Conservation (phyloP, 2,329 filamentous ascomycete species). For the Dactylellina cionopaga region DNA sequence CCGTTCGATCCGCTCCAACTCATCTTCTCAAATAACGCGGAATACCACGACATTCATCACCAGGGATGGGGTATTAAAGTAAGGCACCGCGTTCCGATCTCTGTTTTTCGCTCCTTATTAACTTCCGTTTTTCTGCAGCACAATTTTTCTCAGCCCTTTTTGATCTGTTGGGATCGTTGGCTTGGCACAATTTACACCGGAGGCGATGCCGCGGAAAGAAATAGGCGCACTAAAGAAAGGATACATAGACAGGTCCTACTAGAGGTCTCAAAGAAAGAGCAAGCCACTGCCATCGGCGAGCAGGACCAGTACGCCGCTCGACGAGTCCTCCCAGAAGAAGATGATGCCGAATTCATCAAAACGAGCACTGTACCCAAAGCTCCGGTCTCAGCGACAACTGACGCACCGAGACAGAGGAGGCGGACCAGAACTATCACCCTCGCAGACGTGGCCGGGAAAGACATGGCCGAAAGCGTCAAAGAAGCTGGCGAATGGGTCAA, state of each 20-base stretch:
- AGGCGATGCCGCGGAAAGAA: slow-evolving; percentile 64
- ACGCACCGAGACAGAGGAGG: slow-evolving; percentile 26
- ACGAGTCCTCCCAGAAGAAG: slow-evolving; percentile 35
- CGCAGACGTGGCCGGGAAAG: slow-evolving; percentile 39
- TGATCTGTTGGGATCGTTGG: slow-evolving; percentile 91
- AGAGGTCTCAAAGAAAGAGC: slow-evolving; percentile 21
- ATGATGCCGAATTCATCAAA: slow-evolving; percentile 40
- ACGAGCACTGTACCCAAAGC: slow-evolving; percentile 37
- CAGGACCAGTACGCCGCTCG: slow-evolving; percentile 41
- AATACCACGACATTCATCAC: slow-evolving; percentile 97
- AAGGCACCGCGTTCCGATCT: slow-evolving; percentile 45
- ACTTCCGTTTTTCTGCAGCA: slow-evolving; percentile 64
- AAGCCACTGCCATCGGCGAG: not conserved
- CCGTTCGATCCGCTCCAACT: slow-evolving; percentile 94
- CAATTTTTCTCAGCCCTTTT: slow-evolving; percentile 90
- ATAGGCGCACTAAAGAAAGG: slow-evolving; percentile 59
- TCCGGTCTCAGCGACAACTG: not conserved
- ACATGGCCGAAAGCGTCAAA: slow-evolving; percentile 49
- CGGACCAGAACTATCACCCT: slow-evolving; percentile 46
- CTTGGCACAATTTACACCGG: slow-evolving; percentile 86
- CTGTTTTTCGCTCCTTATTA: slow-evolving; percentile 27
- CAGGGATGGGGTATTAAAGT: slow-evolving; percentile 98
- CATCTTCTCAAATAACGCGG: slow-evolving; percentile 92
- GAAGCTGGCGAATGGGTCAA: slow-evolving; percentile 50
- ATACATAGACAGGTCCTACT: slow-evolving; percentile 32